Percentiles rank a stretch among this genome's conserved stretches.
Evolutionary conservation across 2,329 filamentous ascomycete genomes (phyloP).

Genomic region (Fusarium coffeatum): DNA sequence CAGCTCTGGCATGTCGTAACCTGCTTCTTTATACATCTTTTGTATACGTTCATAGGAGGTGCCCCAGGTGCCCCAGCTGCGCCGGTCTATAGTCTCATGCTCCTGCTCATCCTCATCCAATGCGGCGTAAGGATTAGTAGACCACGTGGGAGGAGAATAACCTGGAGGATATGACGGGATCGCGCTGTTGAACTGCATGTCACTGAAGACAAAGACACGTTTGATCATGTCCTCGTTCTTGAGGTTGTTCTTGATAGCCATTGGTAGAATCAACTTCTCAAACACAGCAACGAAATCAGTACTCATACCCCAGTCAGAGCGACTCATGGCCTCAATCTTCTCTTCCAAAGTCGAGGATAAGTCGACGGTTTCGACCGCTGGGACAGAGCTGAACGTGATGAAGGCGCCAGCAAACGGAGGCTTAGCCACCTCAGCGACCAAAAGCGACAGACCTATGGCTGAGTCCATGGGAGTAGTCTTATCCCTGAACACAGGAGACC

Average conservation of each 20-base stretch:
- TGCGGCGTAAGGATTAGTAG: background rate
- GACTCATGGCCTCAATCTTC: conserved; percentile 53
- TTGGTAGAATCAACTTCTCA: conserved; percentile 63
- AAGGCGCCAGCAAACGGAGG: conserved; percentile 66
- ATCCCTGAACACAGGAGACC: conserved; percentile 53
- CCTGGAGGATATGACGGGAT: background rate
- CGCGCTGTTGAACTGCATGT: conserved; percentile 68
- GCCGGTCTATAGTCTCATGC: background rate
- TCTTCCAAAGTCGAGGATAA: conserved; percentile 53
- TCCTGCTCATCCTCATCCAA: conserved; percentile 48
- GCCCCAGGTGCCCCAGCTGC: background rate
- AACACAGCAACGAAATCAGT: conserved; percentile 69
- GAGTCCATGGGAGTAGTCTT: conserved; percentile 63
- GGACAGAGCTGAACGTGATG: conserved; percentile 63
- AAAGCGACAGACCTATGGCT: conserved; percentile 66
- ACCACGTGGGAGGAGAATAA: background rate
- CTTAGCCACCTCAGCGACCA: conserved; percentile 64
- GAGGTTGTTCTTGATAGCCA: conserved; percentile 62
- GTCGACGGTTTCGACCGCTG: conserved; percentile 57
- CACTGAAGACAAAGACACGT: conserved; percentile 69
- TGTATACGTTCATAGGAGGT: conserved; percentile 64
- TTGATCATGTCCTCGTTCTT: conserved; percentile 69
- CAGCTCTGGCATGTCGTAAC: conserved; percentile 69
- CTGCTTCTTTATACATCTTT: conserved; percentile 57
- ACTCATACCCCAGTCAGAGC: conserved; percentile 54